A percentile compares a stretch with the other conserved stretches of the same genome.
These are phyloP conservation scores for Botrytis squamosa DNA, from an alignment of 2,329 filamentous ascomycete species.

Conservation along the genomic window DNA sequence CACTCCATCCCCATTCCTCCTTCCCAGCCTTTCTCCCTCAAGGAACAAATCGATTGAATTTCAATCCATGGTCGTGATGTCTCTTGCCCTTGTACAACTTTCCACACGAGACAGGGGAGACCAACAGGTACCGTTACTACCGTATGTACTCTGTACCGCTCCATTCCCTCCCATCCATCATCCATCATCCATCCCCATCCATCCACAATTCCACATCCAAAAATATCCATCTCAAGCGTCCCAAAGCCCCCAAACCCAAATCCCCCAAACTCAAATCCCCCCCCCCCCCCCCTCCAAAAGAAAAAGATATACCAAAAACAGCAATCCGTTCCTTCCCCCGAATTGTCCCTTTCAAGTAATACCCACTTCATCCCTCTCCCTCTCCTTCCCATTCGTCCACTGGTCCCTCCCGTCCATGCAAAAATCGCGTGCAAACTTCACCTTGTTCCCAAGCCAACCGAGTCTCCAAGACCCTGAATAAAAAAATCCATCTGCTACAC, in stretches of 20 bases:
- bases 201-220: neutral
- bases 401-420: neutral
- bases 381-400: neutral
- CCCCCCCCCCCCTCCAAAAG: neutral
- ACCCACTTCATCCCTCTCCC: neutral
- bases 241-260: too few species aligned
- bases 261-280: neutral
- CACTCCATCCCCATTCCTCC: neutral
- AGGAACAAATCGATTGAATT: neutral
- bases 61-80: neutral
- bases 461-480: neutral
- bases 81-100: neutral
- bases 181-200: too few species aligned
- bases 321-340: neutral
- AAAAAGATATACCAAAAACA: neutral
- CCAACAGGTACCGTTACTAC: neutral
- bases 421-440: neutral
- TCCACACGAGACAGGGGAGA: neutral
- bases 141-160: neutral
- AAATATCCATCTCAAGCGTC: neutral
- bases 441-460: neutral
- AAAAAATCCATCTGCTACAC: neutral
- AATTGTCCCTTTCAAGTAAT: neutral
- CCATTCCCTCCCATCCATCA: neutral
- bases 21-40: neutral